Evolutionary conservation across 176 grass and related monocot genomes (phyloP), one percentile per base, ranked within the genome.

Genomic region (Typha latifolia): DNA sequence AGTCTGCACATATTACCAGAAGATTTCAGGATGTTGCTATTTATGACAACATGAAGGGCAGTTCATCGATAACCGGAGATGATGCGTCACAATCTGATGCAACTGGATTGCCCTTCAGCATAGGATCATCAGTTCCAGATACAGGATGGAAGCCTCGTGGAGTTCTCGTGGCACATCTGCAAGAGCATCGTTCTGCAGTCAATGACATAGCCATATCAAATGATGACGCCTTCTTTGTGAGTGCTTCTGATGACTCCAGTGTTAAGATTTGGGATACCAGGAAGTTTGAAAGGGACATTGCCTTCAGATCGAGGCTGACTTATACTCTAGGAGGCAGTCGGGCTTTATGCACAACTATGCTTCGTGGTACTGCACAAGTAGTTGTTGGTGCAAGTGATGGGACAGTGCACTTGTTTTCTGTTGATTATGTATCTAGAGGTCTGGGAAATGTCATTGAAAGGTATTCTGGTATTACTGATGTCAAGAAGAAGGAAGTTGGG

Each of bases 181-280:
- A 97, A 57, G 94, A 97, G 77, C 94, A 97, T 74, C 83, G 76
- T 20, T 81, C 69, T 32, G 74, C 94, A 69, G 89, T 97, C 63
- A 97, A 97, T 71, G 94, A 97, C 47, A 86, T 97, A 63, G 76
- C 89, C 0, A 78, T 92, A 67, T 86, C 93, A 14, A 89, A 86
- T 7, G 88, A 97, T 71, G 83, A 89, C 20, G 72, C 80, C 63
- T 92, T 92, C 74, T 92, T 97, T 61, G 66, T 97, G 66, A 92
- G 80, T 37, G 93, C 82, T 74, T 97, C 93, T 4, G 88, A 97
- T 31, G 93, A 97, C 67, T 92, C 85, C 7, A 97, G 82, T 77
- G 80, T 97, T 62, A 92, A 85, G 81, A 89, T 97, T 78, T 97
- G 93, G 93, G 93, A 97, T 78, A 89, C 93, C 66, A 86, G 88